Conservation (phyloP, 1,139 yeast species). For the Diutina scorzettiae region DNA sequence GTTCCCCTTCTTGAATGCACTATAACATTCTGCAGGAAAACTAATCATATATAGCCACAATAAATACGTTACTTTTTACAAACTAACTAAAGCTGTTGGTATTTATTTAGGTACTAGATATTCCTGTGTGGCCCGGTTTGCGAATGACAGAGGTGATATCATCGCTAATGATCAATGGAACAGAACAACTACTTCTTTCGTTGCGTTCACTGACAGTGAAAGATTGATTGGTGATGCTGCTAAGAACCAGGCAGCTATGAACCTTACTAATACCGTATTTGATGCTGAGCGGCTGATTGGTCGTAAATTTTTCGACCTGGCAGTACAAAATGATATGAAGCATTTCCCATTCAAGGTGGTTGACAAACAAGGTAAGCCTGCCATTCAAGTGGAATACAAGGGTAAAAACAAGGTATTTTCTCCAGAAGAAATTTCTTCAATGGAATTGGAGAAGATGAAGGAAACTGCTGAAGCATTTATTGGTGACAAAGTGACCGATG, state of each 20-base stretch:
- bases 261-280: slow-evolving; percentile 67
- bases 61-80: too few relatives aligned
- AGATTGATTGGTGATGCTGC: slow-evolving; percentile 92
- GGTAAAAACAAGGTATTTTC: slow-evolving; percentile 58
- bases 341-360: slow-evolving; percentile 65
- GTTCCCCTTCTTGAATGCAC: too few relatives aligned
- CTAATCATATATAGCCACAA: too few relatives aligned
- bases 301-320: slow-evolving; percentile 58
- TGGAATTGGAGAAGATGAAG: slow-evolving; percentile 88
- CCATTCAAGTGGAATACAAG: slow-evolving; percentile 56
- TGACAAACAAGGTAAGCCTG: slow-evolving; percentile 68
- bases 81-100: too few relatives aligned
- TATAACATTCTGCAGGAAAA: too few relatives aligned
- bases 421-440: slow-evolving; percentile 86
- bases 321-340: slow-evolving; percentile 73
- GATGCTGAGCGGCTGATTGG: slow-evolving; percentile 86
- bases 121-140: slow-evolving; percentile 69
- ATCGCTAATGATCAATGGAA: slow-evolving; percentile 93
- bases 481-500: slow-evolving; percentile 83
- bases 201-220: slow-evolving; percentile 75
- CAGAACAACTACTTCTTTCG: slow-evolving; percentile 88
- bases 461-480: slow-evolving; percentile 86
- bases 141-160: slow-evolving; percentile 62
- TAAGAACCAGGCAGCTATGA: slow-evolving; percentile 81
- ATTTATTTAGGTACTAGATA: slow-evolving; percentile 46